Percentiles rank a stretch among this genome's conserved stretches.
phyloP scores from a whole-genome alignment of 169 alveolate genomes.

The Eimeria maxima region DNA sequence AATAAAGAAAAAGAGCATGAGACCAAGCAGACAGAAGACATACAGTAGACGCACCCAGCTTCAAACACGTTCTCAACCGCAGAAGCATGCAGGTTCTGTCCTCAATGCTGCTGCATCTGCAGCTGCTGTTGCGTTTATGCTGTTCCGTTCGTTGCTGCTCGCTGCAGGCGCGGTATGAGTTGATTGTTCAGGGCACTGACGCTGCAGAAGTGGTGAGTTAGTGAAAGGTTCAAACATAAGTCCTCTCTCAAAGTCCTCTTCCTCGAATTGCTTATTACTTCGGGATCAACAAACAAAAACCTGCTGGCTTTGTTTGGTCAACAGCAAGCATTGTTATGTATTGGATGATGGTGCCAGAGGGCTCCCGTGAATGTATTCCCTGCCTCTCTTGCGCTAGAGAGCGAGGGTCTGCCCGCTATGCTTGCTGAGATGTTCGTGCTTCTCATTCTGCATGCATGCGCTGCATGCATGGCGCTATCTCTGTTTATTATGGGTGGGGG shows the following conservation, averaged over 20 bases:
- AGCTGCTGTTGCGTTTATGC: neutral
- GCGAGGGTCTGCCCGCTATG: too few relatives aligned
- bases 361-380: too few relatives aligned
- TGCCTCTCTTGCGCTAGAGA: too few relatives aligned
- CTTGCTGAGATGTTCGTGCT: neutral
- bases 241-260: neutral
- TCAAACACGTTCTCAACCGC: too few relatives aligned
- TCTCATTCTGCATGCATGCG: neutral
- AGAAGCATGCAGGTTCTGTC: neutral
- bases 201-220: slow-evolving; percentile 3
- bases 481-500: neutral
- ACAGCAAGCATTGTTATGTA: neutral
- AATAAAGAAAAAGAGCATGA: neutral
- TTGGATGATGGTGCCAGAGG: neutral
- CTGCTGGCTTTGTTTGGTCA: neutral
- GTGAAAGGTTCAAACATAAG: neutral
- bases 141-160: neutral
- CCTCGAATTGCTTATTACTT: too few relatives aligned
- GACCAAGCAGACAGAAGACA: neutral
- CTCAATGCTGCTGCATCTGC: neutral
- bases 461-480: neutral
- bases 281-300: too few relatives aligned
- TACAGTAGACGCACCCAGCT: too few relatives aligned
- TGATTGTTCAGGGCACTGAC: slow-evolving; percentile 77
- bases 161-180: slow-evolving; percentile 44